Percentiles rank a stretch among this genome's conserved stretches.
Evolutionary conservation across 305 asterid genomes (phyloP).

Genomic region (Fraxinus sp.): DNA sequence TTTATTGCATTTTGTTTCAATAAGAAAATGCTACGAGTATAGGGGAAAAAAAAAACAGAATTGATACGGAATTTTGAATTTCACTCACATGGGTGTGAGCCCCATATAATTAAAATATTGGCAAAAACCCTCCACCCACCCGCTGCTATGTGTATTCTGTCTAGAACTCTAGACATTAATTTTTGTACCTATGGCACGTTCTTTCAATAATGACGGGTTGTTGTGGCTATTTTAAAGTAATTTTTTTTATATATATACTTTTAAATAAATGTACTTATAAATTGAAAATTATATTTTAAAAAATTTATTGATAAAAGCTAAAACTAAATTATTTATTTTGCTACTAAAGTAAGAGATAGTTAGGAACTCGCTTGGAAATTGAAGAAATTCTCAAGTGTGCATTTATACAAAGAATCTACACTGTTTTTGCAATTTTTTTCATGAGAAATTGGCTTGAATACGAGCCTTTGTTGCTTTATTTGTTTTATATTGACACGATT

Average conservation of each 20-base stretch:
- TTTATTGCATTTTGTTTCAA: not conserved
- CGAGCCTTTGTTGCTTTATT: not conserved
- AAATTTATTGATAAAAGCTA: not conserved
- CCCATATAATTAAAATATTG: too few relatives aligned
- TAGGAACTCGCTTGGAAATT: not conserved
- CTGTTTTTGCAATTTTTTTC: not conserved
- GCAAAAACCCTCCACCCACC: too few relatives aligned
- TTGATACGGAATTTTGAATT: too few relatives aligned
- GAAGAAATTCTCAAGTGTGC: not conserved
- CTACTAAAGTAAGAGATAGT: not conserved
- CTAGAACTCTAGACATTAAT: too few relatives aligned
- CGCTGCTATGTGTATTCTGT: too few relatives aligned
- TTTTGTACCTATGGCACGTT: too few relatives aligned
- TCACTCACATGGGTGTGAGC: too few relatives aligned
- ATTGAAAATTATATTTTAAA: too few relatives aligned
- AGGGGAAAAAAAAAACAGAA: too few relatives aligned
- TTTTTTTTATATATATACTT: not conserved
- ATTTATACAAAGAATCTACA: not conserved
- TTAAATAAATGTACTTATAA: too few relatives aligned
- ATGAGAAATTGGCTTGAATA: not conserved
- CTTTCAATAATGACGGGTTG: too few relatives aligned
- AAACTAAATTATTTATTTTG: not conserved
- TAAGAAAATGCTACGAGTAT: too few relatives aligned
- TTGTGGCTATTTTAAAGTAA: not conserved
- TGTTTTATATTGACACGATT: not conserved